phyloP scores from a whole-genome alignment of 2,329 filamentous ascomycete species.

The Exophiala dermatitidis region DNA sequence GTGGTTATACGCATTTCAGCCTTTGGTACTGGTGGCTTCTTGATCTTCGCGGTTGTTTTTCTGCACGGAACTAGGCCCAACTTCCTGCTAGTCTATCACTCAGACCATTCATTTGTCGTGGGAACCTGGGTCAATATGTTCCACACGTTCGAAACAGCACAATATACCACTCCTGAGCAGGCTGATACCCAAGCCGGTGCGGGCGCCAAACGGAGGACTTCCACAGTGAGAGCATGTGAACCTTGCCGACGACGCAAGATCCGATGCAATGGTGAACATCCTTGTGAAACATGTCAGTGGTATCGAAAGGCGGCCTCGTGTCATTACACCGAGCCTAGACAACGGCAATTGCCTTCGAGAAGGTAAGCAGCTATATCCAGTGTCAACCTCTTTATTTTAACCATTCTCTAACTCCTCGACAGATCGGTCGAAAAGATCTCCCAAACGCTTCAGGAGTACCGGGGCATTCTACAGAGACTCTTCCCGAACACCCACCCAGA shows the following conservation, averaged over 20 bases:
- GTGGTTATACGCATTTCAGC: too few species aligned
- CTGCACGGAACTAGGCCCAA: too few species aligned
- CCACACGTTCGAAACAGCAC: constrained; percentile 38
- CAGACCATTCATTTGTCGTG: background rate
- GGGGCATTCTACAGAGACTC: constrained; percentile 54
- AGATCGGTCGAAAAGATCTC: constrained; percentile 57
- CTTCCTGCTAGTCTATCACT: background rate
- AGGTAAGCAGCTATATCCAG: constrained; percentile 50
- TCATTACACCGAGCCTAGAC: constrained; percentile 72
- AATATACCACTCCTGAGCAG: constrained; percentile 32
- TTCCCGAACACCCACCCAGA: constrained; percentile 54
- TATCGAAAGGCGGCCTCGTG: constrained; percentile 73
- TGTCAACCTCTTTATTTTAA: constrained; percentile 1
- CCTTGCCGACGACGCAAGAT: constrained; percentile 77
- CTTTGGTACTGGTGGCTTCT: too few species aligned
- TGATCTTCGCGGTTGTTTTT: too few species aligned
- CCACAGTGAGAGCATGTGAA: constrained; percentile 53
- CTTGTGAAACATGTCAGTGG: constrained; percentile 74
- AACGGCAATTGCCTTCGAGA: constrained; percentile 67
- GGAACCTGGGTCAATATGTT: constrained; percentile 31
- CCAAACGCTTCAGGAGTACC: constrained; percentile 59
- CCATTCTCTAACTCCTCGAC: constrained; percentile 21
- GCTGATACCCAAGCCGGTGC: constrained; percentile 27
- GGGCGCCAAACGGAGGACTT: constrained; percentile 34
- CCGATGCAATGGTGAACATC: constrained; percentile 72